Evolutionary conservation across 345 rosid species (phyloP), one percentile per base, ranked within the genome.

Genomic region (Linum tenue): DNA sequence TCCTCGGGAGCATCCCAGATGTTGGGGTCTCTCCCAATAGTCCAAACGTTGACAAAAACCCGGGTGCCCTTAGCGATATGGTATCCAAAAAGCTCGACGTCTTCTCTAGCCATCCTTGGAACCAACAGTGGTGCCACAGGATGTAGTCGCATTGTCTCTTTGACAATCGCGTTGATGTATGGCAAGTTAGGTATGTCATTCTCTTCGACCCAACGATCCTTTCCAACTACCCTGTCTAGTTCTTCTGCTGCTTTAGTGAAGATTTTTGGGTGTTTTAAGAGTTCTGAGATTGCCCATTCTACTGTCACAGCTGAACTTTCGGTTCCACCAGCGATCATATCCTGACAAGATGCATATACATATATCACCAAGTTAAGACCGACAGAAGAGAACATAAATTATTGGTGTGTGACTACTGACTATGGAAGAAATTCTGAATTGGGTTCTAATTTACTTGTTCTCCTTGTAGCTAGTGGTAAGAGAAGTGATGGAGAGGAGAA

Each of bases 141-240:
- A 68, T 84, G 92, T 41, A 84, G 38, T 14, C 92, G 77, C 92
- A 83, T 84, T 1, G 84, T 76, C 69, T 87, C 94, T 37, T 85
- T 84, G 1, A 65, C 73, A 3, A 87, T 79, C 5, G 87, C 74
- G 9, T 78, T 64, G 3, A 87, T 56, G 55, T 36, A 87, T 2
- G 87, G 85, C 5, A 87, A 64, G 35, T 73, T 78, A 0, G 41
- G 72, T 0, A 85, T 76, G 76, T 87, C 94, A 8, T 71, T 76
- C 76, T 87, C 94, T 67, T 73, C 72, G 9, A 82, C 84, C 85
- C 85, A 84, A 63, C 84, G 65, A 0, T 79, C 79, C 55, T 64
- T 69, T 3, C 89, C 92, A 0, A 86, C 79, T 3, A 84, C 89
- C 39, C 73, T 66, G 65, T 86, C 87, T 1, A 84, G 73, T 56